These are phyloP conservation scores for Pythium monospermum DNA, from an alignment of 352 stramenopile genomes.

Conservation along the genomic window DNA sequence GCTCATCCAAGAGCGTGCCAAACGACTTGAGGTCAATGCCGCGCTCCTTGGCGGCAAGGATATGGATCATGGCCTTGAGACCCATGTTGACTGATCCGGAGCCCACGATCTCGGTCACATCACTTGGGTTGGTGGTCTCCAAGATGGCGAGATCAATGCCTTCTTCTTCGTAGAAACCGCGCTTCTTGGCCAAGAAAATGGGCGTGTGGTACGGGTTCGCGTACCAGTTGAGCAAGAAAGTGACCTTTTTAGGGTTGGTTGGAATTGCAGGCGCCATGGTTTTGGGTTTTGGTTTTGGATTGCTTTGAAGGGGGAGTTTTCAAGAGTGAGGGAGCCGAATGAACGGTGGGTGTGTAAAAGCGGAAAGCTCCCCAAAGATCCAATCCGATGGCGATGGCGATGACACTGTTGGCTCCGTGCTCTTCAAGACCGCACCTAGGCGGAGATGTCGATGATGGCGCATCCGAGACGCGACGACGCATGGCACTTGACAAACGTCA, in stretches of 20 bases:
- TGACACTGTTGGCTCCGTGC: too few relatives aligned
- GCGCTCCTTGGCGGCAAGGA: conserved; percentile 42
- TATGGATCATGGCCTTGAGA: conserved; percentile 51
- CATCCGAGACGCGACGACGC: too few relatives aligned
- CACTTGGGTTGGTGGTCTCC: conserved; percentile 45
- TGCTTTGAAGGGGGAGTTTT: too few relatives aligned
- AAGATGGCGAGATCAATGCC: conserved; percentile 44
- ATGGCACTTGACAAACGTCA: too few relatives aligned
- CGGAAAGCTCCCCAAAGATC: too few relatives aligned
- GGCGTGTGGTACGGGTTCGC: conserved; percentile 50
- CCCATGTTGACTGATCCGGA: conserved; percentile 43
- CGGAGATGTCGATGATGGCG: too few relatives aligned
- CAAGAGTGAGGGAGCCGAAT: too few relatives aligned
- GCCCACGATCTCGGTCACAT: conserved; percentile 48
- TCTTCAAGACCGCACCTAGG: too few relatives aligned
- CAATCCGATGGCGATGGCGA: too few relatives aligned
- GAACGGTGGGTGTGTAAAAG: not conserved
- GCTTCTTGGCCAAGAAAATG: conserved; percentile 49
- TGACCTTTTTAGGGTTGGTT: conserved; percentile 35
- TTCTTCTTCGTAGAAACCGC: conserved; percentile 47
- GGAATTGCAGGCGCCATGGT: conserved; percentile 32
- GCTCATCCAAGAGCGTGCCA: conserved; percentile 39
- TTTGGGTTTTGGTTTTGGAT: not conserved
- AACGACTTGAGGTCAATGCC: conserved; percentile 46
- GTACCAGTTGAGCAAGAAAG: conserved; percentile 52